Evolutionary conservation across 2,329 filamentous ascomycete species (phyloP).

Genomic region (Grosmannia serpens): DNA sequence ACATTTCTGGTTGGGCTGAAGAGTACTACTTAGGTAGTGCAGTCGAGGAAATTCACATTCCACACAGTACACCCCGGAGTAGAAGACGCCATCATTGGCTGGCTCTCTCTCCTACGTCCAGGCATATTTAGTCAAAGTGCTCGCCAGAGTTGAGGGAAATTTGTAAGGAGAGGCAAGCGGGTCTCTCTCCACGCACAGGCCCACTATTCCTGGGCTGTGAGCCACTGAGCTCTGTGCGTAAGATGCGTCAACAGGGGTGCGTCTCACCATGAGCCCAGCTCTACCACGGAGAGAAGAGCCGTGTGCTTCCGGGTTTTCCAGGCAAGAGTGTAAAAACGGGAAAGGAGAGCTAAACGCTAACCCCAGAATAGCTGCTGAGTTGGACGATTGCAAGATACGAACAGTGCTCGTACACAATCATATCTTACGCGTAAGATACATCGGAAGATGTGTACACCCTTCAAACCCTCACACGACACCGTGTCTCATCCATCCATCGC

Average conservation of each 20-base stretch:
- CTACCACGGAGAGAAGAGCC: not conserved
- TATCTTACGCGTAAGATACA: not conserved
- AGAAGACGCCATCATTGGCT: not conserved
- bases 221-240: not conserved
- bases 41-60: not conserved
- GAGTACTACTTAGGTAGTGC: not conserved
- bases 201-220: not conserved
- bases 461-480: not conserved
- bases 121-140: not conserved
- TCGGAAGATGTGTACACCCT: not conserved
- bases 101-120: not conserved
- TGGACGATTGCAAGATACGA: not conserved
- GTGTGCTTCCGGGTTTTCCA: not conserved
- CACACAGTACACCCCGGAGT: not conserved
- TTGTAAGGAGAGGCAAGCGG: not conserved
- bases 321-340: not conserved
- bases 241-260: conserved; percentile 3
- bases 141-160: not conserved
- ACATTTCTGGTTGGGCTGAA: not conserved
- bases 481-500: not conserved
- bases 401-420: not conserved
- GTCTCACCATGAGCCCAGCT: conserved; percentile 8
- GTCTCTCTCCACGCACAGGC: not conserved
- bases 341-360: not conserved
- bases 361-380: not conserved